Evolutionary conservation across 2,329 filamentous ascomycete species (phyloP).

Genomic region (Ceratocystis colombiana): DNA sequence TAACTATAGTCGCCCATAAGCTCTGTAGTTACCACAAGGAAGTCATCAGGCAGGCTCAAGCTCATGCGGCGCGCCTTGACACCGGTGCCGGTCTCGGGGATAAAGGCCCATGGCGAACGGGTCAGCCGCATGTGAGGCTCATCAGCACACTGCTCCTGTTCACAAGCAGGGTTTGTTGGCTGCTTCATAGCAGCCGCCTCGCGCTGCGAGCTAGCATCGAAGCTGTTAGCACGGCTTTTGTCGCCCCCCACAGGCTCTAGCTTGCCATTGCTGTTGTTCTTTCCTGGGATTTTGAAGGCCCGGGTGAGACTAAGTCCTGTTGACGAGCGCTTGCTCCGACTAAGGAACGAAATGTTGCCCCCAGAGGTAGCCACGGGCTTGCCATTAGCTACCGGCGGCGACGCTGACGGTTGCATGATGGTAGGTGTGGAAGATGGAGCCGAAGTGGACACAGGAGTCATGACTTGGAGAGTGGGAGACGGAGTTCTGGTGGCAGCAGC

Average conservation of each 20-base stretch:
- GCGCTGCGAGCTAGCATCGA: slow-evolving; percentile 33
- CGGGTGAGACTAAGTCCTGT: slow-evolving; percentile 43
- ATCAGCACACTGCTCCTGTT: slow-evolving; percentile 15
- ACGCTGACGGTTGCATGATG: slow-evolving; percentile 16
- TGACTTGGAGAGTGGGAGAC: slow-evolving; percentile 23
- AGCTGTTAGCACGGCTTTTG: slow-evolving; percentile 40
- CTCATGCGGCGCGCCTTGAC: slow-evolving; percentile 72
- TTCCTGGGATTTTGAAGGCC: slow-evolving; percentile 29
- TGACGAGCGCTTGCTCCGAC: slow-evolving; percentile 38
- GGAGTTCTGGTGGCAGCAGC: neutral
- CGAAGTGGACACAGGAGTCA: slow-evolving; percentile 34
- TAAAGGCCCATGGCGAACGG: slow-evolving; percentile 47
- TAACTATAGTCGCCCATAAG: slow-evolving; percentile 61
- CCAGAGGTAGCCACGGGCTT: neutral
- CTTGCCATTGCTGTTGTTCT: slow-evolving; percentile 36
- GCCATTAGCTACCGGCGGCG: slow-evolving; percentile 17
- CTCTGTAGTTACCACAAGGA: slow-evolving; percentile 59
- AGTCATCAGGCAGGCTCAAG: slow-evolving; percentile 61
- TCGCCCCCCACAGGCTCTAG: slow-evolving; percentile 22
- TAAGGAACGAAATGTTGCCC: slow-evolving; percentile 13
- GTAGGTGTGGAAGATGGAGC: neutral
- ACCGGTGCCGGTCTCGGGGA: slow-evolving; percentile 60
- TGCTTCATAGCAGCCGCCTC: neutral
- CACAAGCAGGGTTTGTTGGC: neutral
- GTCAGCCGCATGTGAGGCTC: slow-evolving; percentile 30